These are phyloP conservation scores for Yamadazyma spencermartinsiae DNA, from an alignment of 1,139 yeast genomes.

Conservation along the genomic window DNA sequence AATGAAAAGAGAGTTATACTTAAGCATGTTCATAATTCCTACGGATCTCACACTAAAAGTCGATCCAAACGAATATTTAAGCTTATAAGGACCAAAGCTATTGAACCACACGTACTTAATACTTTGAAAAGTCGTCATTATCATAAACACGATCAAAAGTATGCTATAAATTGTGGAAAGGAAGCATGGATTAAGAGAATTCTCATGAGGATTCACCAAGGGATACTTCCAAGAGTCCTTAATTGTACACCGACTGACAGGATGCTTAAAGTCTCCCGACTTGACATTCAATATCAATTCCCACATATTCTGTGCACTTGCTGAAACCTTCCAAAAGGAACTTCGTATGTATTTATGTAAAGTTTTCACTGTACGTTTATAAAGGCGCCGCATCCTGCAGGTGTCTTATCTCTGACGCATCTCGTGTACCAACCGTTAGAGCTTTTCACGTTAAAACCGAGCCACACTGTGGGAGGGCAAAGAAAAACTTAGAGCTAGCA, in stretches of 20 bases:
- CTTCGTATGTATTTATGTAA: no score
- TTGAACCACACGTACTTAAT: constrained; percentile 20
- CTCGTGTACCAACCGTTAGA: no score
- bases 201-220: constrained; percentile 23
- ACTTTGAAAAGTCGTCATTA: constrained; percentile 19
- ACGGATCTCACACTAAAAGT: constrained; percentile 27
- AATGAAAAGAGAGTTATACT: constrained; percentile 23
- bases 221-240: constrained; percentile 20
- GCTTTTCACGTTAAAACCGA: no score
- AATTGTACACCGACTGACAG: constrained; percentile 5
- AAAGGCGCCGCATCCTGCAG: no score
- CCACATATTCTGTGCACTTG: background rate
- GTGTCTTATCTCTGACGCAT: no score
- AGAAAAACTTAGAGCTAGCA: no score
- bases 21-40: constrained; percentile 26
- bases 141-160: constrained; percentile 12
- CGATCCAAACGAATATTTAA: constrained; percentile 33
- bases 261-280: constrained; percentile 3
- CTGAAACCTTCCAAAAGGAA: no score
- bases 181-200: constrained; percentile 36
- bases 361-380: no score
- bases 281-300: constrained; percentile 1
- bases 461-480: no score
- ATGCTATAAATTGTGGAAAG: constrained; percentile 16
- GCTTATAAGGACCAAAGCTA: constrained; percentile 26